phyloP scores from a whole-genome alignment of 2,329 filamentous ascomycete species.

The Cryphonectria japonica region DNA sequence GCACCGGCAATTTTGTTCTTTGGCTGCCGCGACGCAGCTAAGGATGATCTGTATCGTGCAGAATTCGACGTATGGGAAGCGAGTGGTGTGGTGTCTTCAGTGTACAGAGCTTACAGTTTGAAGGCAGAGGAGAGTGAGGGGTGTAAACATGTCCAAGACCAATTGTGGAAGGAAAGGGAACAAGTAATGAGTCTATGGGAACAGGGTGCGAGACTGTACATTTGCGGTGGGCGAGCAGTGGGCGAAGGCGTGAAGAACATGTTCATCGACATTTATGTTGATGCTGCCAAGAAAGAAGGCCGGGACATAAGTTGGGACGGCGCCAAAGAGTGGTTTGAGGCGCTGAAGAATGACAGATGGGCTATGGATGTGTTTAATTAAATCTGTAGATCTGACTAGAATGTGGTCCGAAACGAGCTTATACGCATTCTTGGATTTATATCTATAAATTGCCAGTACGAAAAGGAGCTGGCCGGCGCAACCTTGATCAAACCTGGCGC shows the following conservation, averaged over 20 bases:
- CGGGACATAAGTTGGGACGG: neutral
- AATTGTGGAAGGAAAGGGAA: neutral
- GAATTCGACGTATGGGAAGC: neutral
- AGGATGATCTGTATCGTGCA: neutral
- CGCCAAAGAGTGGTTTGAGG: neutral
- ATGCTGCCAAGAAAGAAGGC: neutral
- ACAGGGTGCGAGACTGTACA: neutral
- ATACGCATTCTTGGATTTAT: no score
- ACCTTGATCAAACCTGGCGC: neutral
- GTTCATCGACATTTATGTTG: neutral
- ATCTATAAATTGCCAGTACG: neutral
- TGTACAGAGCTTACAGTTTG: neutral
- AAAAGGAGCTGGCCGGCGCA: neutral
- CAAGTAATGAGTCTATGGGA: neutral
- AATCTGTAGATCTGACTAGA: neutral
- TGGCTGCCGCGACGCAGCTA: neutral
- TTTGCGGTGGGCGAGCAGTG: neutral
- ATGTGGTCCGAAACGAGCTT: no score
- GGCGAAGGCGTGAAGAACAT: neutral
- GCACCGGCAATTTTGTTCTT: neutral
- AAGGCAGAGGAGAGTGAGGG: neutral
- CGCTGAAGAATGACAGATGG: neutral
- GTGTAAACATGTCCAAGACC: neutral
- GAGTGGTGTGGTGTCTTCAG: neutral
- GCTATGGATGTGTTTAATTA: neutral